Percentiles rank a stretch among this genome's conserved stretches.
Conservation (phyloP, 305 asterid species). For the Caryopteris hybrid region DNA sequence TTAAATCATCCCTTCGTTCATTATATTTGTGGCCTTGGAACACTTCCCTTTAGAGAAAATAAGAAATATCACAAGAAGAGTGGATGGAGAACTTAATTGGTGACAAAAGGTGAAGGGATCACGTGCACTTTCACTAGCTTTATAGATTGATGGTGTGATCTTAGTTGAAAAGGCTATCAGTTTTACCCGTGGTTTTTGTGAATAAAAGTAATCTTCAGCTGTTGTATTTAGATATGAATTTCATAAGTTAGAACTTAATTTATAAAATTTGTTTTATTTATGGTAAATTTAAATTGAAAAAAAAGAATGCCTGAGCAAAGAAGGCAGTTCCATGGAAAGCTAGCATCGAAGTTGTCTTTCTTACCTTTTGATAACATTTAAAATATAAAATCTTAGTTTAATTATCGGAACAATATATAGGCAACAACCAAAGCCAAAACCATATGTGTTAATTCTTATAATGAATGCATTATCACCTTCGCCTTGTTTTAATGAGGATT, state of each 20-base stretch:
- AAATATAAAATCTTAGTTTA: too few relatives aligned
- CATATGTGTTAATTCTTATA: background rate
- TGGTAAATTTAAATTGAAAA: background rate
- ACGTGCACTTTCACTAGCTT: background rate
- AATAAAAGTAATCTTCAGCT: background rate
- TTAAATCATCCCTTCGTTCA: too few relatives aligned
- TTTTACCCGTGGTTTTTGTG: background rate
- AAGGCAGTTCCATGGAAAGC: background rate
- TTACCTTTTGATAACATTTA: too few relatives aligned
- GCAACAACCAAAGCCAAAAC: background rate
- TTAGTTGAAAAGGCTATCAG: background rate
- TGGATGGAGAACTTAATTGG: slow-evolving; percentile 4
- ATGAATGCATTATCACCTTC: background rate
- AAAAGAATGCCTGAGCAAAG: background rate
- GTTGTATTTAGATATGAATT: background rate
- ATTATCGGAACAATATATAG: background rate
- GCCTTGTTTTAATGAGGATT: background rate
- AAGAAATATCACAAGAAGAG: background rate
- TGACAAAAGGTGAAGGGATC: slow-evolving; percentile 10
- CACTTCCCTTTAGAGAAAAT: background rate
- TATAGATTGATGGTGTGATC: background rate
- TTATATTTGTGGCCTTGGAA: background rate
- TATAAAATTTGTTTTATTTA: too few relatives aligned
- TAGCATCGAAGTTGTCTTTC: too few relatives aligned
- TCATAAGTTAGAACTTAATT: background rate